These are phyloP conservation scores for Halocafeteria seosinensis DNA, from an alignment of 108 stramenopile species.

Conservation along the genomic window DNA sequence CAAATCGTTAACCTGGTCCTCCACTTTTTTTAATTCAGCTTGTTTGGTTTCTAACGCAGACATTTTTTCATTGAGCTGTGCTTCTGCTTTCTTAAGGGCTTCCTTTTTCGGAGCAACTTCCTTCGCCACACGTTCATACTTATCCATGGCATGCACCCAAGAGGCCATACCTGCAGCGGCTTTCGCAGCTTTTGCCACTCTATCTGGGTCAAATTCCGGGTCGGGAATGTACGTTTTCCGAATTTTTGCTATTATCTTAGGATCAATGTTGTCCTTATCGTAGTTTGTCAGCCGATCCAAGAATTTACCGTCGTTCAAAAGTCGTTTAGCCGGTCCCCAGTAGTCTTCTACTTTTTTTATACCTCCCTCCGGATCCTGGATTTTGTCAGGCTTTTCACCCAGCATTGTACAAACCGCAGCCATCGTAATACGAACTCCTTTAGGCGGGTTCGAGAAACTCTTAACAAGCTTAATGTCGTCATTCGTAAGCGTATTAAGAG, in stretches of 20 bases:
- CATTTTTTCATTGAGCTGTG: constrained; percentile 30
- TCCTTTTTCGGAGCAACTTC: constrained; percentile 46
- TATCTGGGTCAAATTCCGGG: constrained; percentile 33
- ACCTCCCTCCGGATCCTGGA: constrained; percentile 43
- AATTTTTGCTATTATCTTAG: constrained; percentile 28
- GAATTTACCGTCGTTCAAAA: constrained; percentile 34
- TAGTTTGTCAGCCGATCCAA: constrained; percentile 39
- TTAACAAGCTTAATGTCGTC: constrained; percentile 37
- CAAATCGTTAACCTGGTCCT: constrained; percentile 32
- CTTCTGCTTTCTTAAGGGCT: constrained; percentile 37
- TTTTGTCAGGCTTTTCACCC: constrained; percentile 27
- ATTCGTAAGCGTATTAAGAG: constrained; percentile 32
- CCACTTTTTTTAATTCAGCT: constrained; percentile 32
- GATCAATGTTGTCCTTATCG: constrained; percentile 35
- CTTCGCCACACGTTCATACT: constrained; percentile 36
- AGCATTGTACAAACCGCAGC: constrained; percentile 46
- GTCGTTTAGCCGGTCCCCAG: constrained; percentile 43
- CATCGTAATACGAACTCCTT: constrained; percentile 23
- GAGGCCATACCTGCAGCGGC: constrained; percentile 45
- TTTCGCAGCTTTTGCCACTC: constrained; percentile 35
- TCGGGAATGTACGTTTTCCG: constrained; percentile 32
- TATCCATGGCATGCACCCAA: constrained; percentile 49
- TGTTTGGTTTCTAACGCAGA: constrained; percentile 34
- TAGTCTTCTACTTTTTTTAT: constrained; percentile 43
- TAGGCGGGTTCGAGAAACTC: constrained; percentile 38